These are phyloP conservation scores for Pythium sukuiense DNA, from an alignment of 352 stramenopile genomes.

Conservation along the genomic window DNA sequence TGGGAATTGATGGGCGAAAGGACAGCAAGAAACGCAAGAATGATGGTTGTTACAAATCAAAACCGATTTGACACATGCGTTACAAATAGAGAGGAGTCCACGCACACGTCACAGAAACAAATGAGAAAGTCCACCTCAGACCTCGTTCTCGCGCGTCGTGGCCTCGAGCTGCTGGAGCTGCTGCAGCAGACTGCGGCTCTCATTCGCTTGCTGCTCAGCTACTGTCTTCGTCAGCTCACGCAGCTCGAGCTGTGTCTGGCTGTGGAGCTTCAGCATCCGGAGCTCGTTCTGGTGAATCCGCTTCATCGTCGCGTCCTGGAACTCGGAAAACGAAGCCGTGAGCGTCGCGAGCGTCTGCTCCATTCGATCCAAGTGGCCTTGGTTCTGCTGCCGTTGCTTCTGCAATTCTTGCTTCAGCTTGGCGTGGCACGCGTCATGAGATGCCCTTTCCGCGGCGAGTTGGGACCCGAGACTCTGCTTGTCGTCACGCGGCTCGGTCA, in stretches of 20 bases:
- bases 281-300: not conserved
- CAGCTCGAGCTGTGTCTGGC: not conserved
- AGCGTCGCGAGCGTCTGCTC: not conserved
- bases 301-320: not conserved
- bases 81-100: not conserved
- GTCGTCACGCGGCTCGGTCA: too few species aligned
- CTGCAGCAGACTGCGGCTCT: not conserved
- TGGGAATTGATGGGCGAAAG: not conserved
- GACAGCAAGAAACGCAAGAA: not conserved
- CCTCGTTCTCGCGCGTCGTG: not conserved
- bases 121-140: not conserved
- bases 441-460: too few species aligned
- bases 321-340: too few species aligned
- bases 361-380: not conserved
- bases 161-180: not conserved
- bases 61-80: not conserved
- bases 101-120: not conserved
- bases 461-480: not conserved
- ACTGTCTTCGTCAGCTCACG: not conserved
- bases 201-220: not conserved
- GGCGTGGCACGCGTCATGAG: not conserved
- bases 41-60: not conserved
- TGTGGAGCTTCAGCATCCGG: not conserved
- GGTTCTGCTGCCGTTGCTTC: not conserved
- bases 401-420: not conserved